Base-by-base conservation (phyloP, 2,329 filamentous ascomycete genomes). In the Paraphoma chrysanthemicola region DNA sequence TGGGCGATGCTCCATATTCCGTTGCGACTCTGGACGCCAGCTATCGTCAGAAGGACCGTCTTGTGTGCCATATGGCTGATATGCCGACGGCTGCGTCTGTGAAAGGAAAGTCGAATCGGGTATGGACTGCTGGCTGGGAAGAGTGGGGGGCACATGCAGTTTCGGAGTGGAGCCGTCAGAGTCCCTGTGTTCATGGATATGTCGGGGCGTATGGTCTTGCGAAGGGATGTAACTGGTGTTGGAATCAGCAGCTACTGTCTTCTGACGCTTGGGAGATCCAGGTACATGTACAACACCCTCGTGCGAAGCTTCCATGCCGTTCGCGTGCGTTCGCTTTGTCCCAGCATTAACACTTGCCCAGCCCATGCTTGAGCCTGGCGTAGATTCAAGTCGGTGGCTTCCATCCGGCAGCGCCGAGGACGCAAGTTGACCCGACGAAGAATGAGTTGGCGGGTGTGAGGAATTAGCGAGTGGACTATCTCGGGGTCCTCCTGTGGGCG, bases 331-430 rank as follows among this genome's bases (percentile, higher is more conserved):
- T 3, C 80, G 77, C 59, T 82, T 82, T 2, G 68, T 62, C 6
- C 72, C 71, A 38, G 75, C 67, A 51, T 82, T 82, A 17, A 81
- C 75, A 6, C 79, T 70, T 1, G 78, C 76, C 80, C 80, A 82
- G 14, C 78, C 79, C 44, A 65, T 75, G 46, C 53, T 66, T 38
- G 65, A 65, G 33, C 52, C 57, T 28, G 57, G 55, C 12, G 47
- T 33, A 48, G 64, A 51, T 46, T 70, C 68, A 14, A 56, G 41
- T 33, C 60, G 66, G 23, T 69, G 66, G 28, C 60, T 51, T 11
- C 41, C 56, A 39, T 70, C 67, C 38, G 61, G 60, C n/a, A 64
- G 63, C 16, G 44, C 10, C 33, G 54, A 44, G 6, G 55, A 33
- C 2, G 55, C 36, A 30, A 51, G 36, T n/a, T 51, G 42, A 17